Conservation (phyloP, 2,329 filamentous ascomycete species). For the Aspergillus nomiae region DNA sequence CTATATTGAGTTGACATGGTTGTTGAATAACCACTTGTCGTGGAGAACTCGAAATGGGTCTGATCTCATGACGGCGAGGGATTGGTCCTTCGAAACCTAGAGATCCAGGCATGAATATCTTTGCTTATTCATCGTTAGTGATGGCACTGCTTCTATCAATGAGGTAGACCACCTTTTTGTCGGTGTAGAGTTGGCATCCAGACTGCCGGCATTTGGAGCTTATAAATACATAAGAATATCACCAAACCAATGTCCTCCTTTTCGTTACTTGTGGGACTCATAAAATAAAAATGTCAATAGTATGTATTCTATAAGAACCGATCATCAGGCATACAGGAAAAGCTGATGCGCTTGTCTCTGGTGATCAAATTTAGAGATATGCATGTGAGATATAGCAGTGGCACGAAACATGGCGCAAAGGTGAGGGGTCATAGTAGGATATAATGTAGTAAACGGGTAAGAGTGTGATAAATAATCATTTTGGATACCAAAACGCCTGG, state of each 20-base stretch:
- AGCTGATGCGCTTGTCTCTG: neutral
- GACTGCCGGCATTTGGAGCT: neutral
- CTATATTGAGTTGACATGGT: neutral
- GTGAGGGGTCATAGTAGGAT: constrained; percentile 7
- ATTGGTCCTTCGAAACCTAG: neutral
- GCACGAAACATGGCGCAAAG: constrained; percentile 10
- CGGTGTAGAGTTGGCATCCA: neutral
- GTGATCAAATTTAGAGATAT: constrained; percentile 14
- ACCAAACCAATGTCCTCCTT: neutral
- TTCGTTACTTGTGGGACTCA: neutral
- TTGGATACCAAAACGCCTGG: constrained; percentile 36
- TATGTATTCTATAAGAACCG: neutral
- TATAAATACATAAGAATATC: neutral
- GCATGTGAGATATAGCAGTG: constrained; percentile 9
- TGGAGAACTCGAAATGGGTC: neutral
- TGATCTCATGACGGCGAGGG: neutral
- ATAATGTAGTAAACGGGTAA: constrained; percentile 14
- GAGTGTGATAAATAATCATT: constrained; percentile 17
- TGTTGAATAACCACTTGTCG: neutral
- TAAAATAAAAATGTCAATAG: neutral
- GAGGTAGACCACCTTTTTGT: neutral
- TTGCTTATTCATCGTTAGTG: neutral
- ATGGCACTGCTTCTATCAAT: neutral
- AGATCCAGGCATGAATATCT: neutral
- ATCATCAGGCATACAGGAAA: neutral